Percentiles rank a stretch among this genome's conserved stretches.
These are phyloP conservation scores for Neurospora sp. DNA, from an alignment of 495 filamentous ascomycete genomes.

Conservation along the genomic window DNA sequence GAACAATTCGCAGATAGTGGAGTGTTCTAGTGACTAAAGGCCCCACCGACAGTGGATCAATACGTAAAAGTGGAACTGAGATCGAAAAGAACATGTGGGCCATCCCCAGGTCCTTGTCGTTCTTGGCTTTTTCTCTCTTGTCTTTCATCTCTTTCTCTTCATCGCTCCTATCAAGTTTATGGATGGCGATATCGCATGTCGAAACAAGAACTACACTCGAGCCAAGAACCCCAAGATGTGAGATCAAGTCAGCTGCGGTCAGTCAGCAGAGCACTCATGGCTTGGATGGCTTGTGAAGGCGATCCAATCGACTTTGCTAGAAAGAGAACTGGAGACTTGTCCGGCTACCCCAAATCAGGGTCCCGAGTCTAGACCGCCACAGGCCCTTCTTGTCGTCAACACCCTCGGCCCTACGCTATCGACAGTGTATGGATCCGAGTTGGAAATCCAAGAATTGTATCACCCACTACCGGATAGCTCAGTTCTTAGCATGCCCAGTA, in stretches of 20 bases:
- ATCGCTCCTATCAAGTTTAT: neutral
- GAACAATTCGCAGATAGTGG: neutral
- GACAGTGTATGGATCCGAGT: neutral
- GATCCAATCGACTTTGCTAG: neutral
- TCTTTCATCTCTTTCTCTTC: neutral
- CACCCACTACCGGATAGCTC: neutral
- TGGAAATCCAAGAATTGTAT: neutral
- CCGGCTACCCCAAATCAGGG: neutral
- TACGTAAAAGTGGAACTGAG: neutral
- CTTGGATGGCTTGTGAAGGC: neutral
- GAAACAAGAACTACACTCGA: neutral
- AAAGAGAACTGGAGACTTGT: neutral
- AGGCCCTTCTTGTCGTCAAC: neutral
- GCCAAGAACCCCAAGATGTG: neutral
- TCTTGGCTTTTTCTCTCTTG: neutral
- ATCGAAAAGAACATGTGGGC: neutral
- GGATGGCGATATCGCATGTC: neutral
- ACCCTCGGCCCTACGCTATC: neutral
- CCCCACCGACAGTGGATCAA: neutral
- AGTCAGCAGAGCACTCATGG: neutral
- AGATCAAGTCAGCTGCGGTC: neutral
- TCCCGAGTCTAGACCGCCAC: neutral
- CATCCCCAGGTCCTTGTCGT: neutral
- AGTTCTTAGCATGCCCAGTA: neutral
- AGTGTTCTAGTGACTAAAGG: neutral